Conservation (phyloP, 805 yeast genomes). For the Saccharomycodes ludwigii region DNA sequence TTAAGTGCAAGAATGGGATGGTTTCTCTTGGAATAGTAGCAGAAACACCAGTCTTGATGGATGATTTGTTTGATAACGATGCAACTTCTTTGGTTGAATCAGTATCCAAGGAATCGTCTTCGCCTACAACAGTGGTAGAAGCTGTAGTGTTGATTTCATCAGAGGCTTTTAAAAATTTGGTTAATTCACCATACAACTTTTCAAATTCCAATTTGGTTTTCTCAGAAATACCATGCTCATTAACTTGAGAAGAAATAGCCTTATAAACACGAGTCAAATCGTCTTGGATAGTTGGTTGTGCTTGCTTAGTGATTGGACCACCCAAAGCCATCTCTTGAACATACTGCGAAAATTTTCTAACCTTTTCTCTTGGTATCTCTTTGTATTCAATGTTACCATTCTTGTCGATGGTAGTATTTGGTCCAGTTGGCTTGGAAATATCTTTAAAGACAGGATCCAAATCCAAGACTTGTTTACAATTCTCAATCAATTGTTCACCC, state of each 20-base stretch:
- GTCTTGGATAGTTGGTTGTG: slow-evolving; percentile 70
- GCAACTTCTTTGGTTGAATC: slow-evolving; percentile 70
- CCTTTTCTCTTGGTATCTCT: slow-evolving; percentile 80
- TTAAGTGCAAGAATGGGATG: slow-evolving; percentile 88
- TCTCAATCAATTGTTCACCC: slow-evolving; percentile 90
- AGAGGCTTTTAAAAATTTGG: slow-evolving; percentile 54
- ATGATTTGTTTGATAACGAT: slow-evolving; percentile 61
- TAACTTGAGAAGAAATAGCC: slow-evolving; percentile 64
- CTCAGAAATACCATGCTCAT: slow-evolving; percentile 31
- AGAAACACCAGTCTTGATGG: slow-evolving; percentile 63
- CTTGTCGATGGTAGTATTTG: slow-evolving; percentile 75
- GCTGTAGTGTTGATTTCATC: slow-evolving; percentile 60
- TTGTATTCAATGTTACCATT: slow-evolving; percentile 79
- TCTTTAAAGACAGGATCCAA: slow-evolving; percentile 91
- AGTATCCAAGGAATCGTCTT: slow-evolving; percentile 37
- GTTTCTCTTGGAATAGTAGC: slow-evolving; percentile 68
- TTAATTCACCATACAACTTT: slow-evolving; percentile 55
- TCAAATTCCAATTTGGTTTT: slow-evolving; percentile 62
- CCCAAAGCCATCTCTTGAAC: slow-evolving; percentile 96
- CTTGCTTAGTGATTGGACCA: slow-evolving; percentile 61
- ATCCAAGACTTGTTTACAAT: slow-evolving; percentile 76
- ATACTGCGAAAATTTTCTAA: slow-evolving; percentile 89
- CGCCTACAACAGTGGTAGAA: slow-evolving; percentile 37
- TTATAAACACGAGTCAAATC: slow-evolving; percentile 75
- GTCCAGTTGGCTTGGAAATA: slow-evolving; percentile 88